Conservation (phyloP, 768 basidiomycete species). For the Pleurotus tuber-regium region DNA sequence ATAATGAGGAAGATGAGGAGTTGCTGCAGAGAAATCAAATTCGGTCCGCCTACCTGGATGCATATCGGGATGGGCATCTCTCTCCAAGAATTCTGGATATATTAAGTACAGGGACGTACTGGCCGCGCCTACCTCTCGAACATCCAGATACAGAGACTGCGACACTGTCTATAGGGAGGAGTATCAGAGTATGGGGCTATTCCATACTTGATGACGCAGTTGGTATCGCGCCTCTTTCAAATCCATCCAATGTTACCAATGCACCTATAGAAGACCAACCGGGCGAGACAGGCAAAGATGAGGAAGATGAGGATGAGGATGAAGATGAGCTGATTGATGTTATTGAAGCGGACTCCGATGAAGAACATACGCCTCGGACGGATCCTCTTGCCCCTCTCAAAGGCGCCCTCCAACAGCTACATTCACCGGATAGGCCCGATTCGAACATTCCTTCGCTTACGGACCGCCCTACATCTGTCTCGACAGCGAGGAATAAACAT, state of each 20-base stretch:
- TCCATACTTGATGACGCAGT: slow-evolving; percentile 66
- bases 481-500: slow-evolving; percentile 28
- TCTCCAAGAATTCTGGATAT: slow-evolving; percentile 58
- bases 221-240: slow-evolving; percentile 46
- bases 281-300: slow-evolving; percentile 17
- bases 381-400: slow-evolving; percentile 70
- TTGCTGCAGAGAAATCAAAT: slow-evolving; percentile 31
- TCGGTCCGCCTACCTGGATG: slow-evolving; percentile 52
- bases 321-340: slow-evolving; percentile 70
- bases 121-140: slow-evolving; percentile 75
- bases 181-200: slow-evolving; percentile 64
- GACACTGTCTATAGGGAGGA: slow-evolving; percentile 56
- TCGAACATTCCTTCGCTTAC: slow-evolving; percentile 22
- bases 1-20: slow-evolving; percentile 20
- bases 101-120: slow-evolving; percentile 61
- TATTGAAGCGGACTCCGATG: slow-evolving; percentile 54
- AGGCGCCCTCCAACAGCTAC: slow-evolving; percentile 62
- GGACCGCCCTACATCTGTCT: slow-evolving; percentile 30
- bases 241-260: slow-evolving; percentile 19
- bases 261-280: slow-evolving; percentile 12
- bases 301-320: slow-evolving; percentile 32
- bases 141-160: slow-evolving; percentile 74
- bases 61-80: slow-evolving; percentile 60
- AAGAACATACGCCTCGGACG: slow-evolving; percentile 13
- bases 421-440: slow-evolving; percentile 28